Evolutionary conservation across 2,329 filamentous ascomycete species (phyloP).

Genomic region (Canariomyces notabilis): DNA sequence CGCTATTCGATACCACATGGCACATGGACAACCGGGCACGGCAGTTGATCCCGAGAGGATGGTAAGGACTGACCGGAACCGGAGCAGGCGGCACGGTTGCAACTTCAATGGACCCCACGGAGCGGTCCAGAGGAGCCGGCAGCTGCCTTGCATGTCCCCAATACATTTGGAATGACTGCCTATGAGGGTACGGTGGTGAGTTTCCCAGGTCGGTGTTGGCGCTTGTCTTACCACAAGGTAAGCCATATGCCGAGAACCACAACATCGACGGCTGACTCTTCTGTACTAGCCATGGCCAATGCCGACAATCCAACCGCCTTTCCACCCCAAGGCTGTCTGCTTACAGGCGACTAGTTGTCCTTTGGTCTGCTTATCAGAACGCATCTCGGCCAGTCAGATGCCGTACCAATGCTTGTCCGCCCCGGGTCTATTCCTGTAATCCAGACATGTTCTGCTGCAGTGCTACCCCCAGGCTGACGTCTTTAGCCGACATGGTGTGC

Average conservation of each 20-base stretch:
- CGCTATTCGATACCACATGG: background rate
- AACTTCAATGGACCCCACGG: background rate
- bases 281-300: too few relatives aligned
- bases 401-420: constrained; percentile 3
- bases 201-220: background rate
- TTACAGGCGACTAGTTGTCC: background rate
- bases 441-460: constrained; percentile 11
- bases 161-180: background rate
- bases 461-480: constrained; percentile 16
- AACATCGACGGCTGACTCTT: too few relatives aligned
- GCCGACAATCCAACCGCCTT: too few relatives aligned
- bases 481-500: constrained; percentile 16
- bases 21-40: background rate
- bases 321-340: background rate
- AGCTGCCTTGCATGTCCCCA: background rate
- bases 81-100: background rate
- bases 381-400: constrained; percentile 9
- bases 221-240: background rate
- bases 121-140: background rate
- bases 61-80: background rate
- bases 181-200: background rate
- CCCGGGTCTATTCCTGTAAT: constrained; percentile 6
- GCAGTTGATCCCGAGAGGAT: background rate
- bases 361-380: background rate
- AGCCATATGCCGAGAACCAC: background rate